Percentiles rank a stretch among this genome's conserved stretches.
phyloP scores from a whole-genome alignment of 2,329 filamentous ascomycete genomes.

The Canariomyces notabilis region DNA sequence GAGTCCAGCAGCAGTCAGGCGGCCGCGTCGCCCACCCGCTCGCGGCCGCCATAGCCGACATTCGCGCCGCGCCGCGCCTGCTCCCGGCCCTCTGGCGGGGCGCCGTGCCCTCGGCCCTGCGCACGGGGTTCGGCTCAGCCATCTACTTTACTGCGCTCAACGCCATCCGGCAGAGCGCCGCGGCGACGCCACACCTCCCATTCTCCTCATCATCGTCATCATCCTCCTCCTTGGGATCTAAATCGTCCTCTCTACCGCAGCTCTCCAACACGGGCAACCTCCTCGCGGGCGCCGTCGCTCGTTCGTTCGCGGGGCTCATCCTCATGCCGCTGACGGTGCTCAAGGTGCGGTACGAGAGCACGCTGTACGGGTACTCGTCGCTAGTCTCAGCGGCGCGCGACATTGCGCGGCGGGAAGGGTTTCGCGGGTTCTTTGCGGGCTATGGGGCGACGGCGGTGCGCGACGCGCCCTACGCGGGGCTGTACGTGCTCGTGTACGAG shows the following conservation, averaged over 20 bases:
- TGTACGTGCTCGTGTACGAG: conserved; percentile 95
- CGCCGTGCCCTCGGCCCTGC: conserved; percentile 84
- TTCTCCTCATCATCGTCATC: conserved; percentile 37
- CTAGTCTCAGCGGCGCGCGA: conserved; percentile 67
- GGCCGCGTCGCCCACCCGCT: conserved; percentile 67
- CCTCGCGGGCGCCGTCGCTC: conserved; percentile 73
- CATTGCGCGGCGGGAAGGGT: conserved; percentile 67
- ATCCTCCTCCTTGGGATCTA: not conserved
- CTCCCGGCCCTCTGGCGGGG: conserved; percentile 83
- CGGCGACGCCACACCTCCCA: conserved; percentile 32
- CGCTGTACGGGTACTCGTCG: conserved; percentile 76
- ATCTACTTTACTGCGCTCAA: conserved; percentile 92
- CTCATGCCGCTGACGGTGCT: conserved; percentile 96
- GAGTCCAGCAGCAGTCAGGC: conserved; percentile 93
- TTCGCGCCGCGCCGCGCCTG: conserved; percentile 43
- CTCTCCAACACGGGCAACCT: conserved; percentile 83
- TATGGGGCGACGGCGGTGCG: conserved; percentile 90
- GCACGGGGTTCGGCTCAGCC: conserved; percentile 87
- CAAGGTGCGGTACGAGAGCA: conserved; percentile 93
- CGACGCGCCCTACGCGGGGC: conserved; percentile 92
- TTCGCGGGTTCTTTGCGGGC: conserved; percentile 84
- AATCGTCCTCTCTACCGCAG: conserved; percentile 73
- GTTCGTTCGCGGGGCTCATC: conserved; percentile 80
- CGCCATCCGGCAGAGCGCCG: conserved; percentile 66
- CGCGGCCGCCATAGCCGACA: conserved; percentile 60